Conservation (phyloP, 768 basidiomycete genomes). For the Rhodosporidiobolus odoratus region DNA sequence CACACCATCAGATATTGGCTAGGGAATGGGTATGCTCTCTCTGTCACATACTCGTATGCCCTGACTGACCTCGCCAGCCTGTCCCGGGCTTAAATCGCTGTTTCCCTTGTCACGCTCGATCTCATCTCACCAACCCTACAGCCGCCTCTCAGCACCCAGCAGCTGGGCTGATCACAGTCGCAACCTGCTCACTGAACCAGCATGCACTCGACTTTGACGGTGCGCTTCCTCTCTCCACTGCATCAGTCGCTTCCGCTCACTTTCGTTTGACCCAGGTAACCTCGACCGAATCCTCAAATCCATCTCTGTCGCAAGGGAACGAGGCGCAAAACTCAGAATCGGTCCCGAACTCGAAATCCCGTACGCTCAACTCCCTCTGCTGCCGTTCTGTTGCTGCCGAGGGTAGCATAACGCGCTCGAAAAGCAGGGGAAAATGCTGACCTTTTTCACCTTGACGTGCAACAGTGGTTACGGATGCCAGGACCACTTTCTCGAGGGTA, state of each 20-base stretch:
- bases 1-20: too few species aligned
- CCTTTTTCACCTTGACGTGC: neutral
- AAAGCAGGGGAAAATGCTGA: neutral
- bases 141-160: constrained; percentile 1
- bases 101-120: neutral
- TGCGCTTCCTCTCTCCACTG: constrained; percentile 43
- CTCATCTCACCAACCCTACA: neutral
- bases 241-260: neutral
- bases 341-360: constrained; percentile 97
- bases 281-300: constrained; percentile 82
- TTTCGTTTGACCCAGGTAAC: constrained; percentile 60
- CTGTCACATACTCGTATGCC: too few species aligned
- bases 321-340: constrained; percentile 83
- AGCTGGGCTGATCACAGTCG: constrained; percentile 37
- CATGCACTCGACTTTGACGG: constrained; percentile 94
- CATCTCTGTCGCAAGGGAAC: constrained; percentile 77
- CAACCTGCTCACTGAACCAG: constrained; percentile 62
- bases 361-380: constrained; percentile 49
- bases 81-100: neutral
- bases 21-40: too few species aligned
- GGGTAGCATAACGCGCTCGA: neutral
- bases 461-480: constrained; percentile 89
- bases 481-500: constrained; percentile 96
- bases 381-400: neutral
- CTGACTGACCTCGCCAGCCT: neutral